Evolutionary conservation across 441 rosid species (phyloP).

Genomic region (Brassica balearica): DNA sequence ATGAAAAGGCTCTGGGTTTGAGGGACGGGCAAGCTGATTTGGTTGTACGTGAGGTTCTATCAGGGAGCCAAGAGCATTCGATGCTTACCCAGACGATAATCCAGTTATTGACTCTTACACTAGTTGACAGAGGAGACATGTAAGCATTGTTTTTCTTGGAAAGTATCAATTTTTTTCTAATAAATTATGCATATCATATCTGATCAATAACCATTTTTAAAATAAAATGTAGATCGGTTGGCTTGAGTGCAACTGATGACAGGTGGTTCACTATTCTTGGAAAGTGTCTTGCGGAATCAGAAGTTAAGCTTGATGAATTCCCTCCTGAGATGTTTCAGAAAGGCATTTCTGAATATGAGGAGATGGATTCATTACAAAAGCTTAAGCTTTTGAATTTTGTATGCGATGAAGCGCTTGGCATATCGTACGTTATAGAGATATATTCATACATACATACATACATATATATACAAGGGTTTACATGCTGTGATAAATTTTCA

Average conservation of each 20-base stretch:
- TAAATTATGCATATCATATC: conserved; percentile 14
- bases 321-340: conserved; percentile 32
- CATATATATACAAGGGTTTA: neutral
- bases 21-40: conserved; percentile 52
- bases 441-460: neutral
- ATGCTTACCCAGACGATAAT: conserved; percentile 48
- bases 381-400: conserved; percentile 56
- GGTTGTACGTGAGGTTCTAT: conserved; percentile 51
- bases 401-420: conserved; percentile 74
- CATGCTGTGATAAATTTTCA: conserved; percentile 31
- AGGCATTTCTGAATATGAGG: conserved; percentile 43
- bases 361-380: conserved; percentile 47
- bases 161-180: neutral
- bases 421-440: conserved; percentile 57
- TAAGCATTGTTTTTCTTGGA: conserved; percentile 29
- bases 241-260: conserved; percentile 30
- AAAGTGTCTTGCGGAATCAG: conserved; percentile 44
- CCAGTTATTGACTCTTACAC: conserved; percentile 47
- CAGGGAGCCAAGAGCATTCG: conserved; percentile 44
- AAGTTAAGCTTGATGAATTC: neutral
- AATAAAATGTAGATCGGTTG: conserved; percentile 32
- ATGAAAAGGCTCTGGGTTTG: conserved; percentile 50
- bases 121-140: conserved; percentile 46
- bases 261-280: conserved; percentile 53
- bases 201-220: neutral